Percentiles rank a stretch among this genome's conserved stretches.
Evolutionary conservation across 768 basidiomycete genomes (phyloP).

Genomic region (Suillus clintonianus): DNA sequence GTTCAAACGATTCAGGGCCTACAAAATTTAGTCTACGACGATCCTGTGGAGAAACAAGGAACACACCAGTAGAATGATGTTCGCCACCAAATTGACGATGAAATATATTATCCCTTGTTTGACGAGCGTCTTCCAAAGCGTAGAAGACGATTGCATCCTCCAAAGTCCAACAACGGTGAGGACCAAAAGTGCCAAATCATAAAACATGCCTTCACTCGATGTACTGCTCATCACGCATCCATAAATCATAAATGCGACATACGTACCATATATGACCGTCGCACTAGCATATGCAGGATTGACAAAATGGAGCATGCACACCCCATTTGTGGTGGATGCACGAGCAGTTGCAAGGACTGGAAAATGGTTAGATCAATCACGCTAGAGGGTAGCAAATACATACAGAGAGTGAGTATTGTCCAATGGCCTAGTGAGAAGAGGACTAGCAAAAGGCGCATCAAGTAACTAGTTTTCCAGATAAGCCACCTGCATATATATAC

Average conservation of each 20-base stretch:
- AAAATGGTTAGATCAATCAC: not conserved
- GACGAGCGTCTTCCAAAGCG: not conserved
- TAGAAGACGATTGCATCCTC: not conserved
- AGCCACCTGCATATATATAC: not conserved
- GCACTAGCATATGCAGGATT: not conserved
- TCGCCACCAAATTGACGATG: not conserved
- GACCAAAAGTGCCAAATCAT: not conserved
- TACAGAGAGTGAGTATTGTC: not conserved
- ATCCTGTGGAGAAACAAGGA: too few relatives aligned
- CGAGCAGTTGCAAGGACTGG: not conserved
- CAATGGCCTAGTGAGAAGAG: not conserved
- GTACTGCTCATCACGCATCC: not conserved
- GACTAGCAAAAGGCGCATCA: not conserved
- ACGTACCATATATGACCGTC: not conserved
- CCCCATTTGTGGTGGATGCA: not conserved
- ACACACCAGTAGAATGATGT: not conserved
- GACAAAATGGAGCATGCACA: not conserved
- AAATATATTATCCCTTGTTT: not conserved
- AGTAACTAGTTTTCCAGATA: not conserved
- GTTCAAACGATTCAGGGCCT: not conserved
- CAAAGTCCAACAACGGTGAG: not conserved
- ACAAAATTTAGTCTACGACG: not conserved
- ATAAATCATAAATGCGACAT: not conserved
- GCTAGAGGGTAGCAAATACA: not conserved
- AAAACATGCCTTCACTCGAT: not conserved